These are phyloP conservation scores for Berberis vulgaris DNA, from an alignment of 164 flowering plant genomes.

Conservation along the genomic window DNA sequence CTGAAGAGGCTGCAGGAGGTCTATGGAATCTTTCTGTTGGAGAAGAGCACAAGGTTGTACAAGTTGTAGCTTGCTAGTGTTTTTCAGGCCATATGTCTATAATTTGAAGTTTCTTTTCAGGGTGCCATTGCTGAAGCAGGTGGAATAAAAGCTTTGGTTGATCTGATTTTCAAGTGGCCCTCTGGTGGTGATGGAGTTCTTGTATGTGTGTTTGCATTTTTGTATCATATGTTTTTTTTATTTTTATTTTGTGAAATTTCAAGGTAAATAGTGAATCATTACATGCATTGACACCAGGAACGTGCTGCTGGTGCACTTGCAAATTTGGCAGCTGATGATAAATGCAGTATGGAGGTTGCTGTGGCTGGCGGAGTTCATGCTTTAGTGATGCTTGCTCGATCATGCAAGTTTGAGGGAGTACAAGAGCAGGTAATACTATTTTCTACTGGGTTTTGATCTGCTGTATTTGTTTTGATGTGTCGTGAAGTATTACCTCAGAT, in stretches of 20 bases:
- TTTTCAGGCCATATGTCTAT: neutral
- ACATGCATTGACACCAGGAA: slow-evolving; percentile 37
- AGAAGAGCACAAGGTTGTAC: slow-evolving; percentile 92
- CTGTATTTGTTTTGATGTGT: too few species aligned
- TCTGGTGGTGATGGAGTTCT: slow-evolving; percentile 89
- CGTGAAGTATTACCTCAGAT: too few species aligned
- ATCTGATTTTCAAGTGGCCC: slow-evolving; percentile 91
- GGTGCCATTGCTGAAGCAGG: slow-evolving; percentile 96
- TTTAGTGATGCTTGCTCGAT: slow-evolving; percentile 85
- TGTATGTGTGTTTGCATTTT: slow-evolving; percentile 32
- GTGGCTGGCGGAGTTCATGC: slow-evolving; percentile 94
- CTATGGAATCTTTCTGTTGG: slow-evolving; percentile 99
- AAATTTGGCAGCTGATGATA: slow-evolving; percentile 97
- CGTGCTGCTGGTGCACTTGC: slow-evolving; percentile 99
- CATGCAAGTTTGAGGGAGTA: slow-evolving; percentile 90
- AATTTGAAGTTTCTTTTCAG: slow-evolving; percentile 28
- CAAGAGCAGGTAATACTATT: slow-evolving; percentile 75
- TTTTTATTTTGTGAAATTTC: neutral
- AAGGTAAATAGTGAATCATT: slow-evolving; percentile 1
- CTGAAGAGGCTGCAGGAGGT: slow-evolving; percentile 99
- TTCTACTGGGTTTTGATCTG: neutral
- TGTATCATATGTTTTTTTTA: neutral
- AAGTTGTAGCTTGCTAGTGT: neutral
- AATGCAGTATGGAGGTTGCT: slow-evolving; percentile 93
- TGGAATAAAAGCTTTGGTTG: slow-evolving; percentile 87